Evolutionary conservation across 1,284 basidiomycete species (phyloP).

Genomic region (Cerioporus squamosus): DNA sequence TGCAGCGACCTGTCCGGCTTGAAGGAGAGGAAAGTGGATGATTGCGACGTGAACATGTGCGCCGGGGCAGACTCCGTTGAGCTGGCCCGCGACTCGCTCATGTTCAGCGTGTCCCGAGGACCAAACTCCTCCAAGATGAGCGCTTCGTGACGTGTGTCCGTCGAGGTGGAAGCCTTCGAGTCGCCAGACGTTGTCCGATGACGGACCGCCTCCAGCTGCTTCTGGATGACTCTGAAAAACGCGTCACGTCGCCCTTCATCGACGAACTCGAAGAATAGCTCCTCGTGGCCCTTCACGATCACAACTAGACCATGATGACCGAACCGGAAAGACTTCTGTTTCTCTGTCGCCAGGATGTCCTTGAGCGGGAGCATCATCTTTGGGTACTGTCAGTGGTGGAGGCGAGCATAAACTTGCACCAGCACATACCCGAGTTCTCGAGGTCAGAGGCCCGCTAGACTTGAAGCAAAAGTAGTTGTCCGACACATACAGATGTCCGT

Average conservation of each 20-base stretch:
- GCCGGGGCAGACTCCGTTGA: slow-evolving; percentile 70
- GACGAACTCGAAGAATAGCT: slow-evolving; percentile 94
- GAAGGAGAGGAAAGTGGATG: slow-evolving; percentile 93
- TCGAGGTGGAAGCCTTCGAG: slow-evolving; percentile 35
- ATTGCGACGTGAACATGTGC: slow-evolving; percentile 94
- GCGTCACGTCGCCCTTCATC: slow-evolving; percentile 78
- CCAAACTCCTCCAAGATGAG: slow-evolving; percentile 78
- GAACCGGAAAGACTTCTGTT: slow-evolving; percentile 86
- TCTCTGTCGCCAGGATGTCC: slow-evolving; percentile 86
- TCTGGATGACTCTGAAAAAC: slow-evolving; percentile 76
- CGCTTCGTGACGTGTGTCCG: slow-evolving; percentile 62
- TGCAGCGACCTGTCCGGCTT: slow-evolving; percentile 83
- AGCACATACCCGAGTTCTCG: slow-evolving; percentile 73
- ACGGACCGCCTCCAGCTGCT: slow-evolving; percentile 79
- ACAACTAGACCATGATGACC: slow-evolving; percentile 89
- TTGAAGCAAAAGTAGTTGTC: slow-evolving; percentile 91
- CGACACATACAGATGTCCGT: slow-evolving; percentile 86
- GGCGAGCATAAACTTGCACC: too few species aligned
- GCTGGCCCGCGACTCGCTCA: slow-evolving; percentile 43
- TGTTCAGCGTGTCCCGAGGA: slow-evolving; percentile 43
- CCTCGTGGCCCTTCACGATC: slow-evolving; percentile 94
- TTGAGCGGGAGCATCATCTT: slow-evolving; percentile 94
- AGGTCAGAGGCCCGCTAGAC: slow-evolving; percentile 74
- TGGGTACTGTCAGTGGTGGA: not conserved
- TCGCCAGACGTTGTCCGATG: slow-evolving; percentile 51